Evolutionary conservation across 495 filamentous ascomycete species (phyloP).

Genomic region (Pyrenopolyporus hunteri): DNA sequence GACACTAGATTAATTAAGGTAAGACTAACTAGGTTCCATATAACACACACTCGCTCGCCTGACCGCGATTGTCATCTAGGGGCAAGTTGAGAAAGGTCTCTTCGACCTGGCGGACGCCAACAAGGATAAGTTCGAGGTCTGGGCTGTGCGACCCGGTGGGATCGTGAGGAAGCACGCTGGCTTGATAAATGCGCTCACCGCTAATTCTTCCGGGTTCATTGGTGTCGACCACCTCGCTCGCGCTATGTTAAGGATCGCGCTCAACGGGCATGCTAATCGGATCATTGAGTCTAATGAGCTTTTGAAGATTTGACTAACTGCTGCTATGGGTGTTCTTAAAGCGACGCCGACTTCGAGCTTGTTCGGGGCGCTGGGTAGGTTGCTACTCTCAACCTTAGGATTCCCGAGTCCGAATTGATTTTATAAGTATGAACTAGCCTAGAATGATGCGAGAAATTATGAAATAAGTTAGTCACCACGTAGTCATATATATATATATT

Average conservation of each 20-base stretch:
- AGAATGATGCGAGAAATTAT: no score
- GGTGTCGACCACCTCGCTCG: slow-evolving; percentile 48
- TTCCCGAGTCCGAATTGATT: no score
- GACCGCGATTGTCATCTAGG: slow-evolving; percentile 35
- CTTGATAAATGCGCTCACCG: slow-evolving; percentile 37
- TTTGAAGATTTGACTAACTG: slow-evolving; percentile 39
- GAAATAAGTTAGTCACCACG: no score
- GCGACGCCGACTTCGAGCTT: no score
- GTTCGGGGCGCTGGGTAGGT: no score
- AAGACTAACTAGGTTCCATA: background rate
- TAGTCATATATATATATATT: no score
- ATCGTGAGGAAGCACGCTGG: slow-evolving; percentile 48
- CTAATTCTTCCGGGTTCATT: slow-evolving; percentile 36
- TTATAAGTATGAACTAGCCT: no score
- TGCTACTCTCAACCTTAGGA: no score
- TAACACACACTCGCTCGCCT: background rate
- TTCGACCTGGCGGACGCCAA: slow-evolving; percentile 43
- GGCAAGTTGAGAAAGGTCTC: slow-evolving; percentile 50
- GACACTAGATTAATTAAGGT: slow-evolving; percentile 56
- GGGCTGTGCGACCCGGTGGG: slow-evolving; percentile 40
- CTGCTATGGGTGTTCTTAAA: no score
- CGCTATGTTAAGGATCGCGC: slow-evolving; percentile 47
- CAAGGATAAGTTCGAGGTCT: slow-evolving; percentile 39
- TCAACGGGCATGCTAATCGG: slow-evolving; percentile 44
- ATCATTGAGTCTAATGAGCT: slow-evolving; percentile 44